Base-by-base conservation (phyloP, 176 grass and related monocot species). In the Oryza officinalis region DNA sequence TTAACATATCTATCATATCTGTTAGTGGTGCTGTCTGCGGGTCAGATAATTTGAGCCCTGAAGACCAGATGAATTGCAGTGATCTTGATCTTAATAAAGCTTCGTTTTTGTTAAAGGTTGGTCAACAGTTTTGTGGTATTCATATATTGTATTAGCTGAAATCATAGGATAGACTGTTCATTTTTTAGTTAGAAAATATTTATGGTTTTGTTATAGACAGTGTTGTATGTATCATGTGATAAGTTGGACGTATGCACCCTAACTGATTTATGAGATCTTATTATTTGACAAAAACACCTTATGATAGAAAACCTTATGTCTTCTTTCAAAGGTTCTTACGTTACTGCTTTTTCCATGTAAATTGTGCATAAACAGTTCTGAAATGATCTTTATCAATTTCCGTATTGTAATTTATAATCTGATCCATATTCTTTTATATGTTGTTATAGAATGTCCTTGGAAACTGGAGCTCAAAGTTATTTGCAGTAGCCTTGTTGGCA, bases 31-130 rank as follows among this genome's bases (percentile, higher is more conserved):
- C 89, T n/a, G 85, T 98, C 22, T 98, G 96, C 37, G 81, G 96
- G 84, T 93, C 96, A 35, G 85, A 88, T 65, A 85, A 81, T 78
- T 84, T 98, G 77, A 82, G 83, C 72, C 91, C 77, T 77, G 87
- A 93, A 87, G 96, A 98, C 81, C 90, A 82, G 83, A 80, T 54
- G 57, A 98, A 92, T 54, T 98, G 96, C 71, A 77, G 27, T 69
- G 93, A 95, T 86, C 80, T 98, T 27, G 96, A 98, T 86, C 93
- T 98, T 78, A 98, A 98, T 59, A 98, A 93, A 86, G 96, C 96
- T 84, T 95, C 96, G 13, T 98, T 98, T 91, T 80, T 98, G 75
- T 86, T 98, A 33, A 98, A 87, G 88, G 96, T 98, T 69, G 10
- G 87, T 81, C 38, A 73, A 47, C 66, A 72, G 40, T 61, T 76